Conservation (phyloP, 768 basidiomycete genomes). For the Russula abietina region DNA sequence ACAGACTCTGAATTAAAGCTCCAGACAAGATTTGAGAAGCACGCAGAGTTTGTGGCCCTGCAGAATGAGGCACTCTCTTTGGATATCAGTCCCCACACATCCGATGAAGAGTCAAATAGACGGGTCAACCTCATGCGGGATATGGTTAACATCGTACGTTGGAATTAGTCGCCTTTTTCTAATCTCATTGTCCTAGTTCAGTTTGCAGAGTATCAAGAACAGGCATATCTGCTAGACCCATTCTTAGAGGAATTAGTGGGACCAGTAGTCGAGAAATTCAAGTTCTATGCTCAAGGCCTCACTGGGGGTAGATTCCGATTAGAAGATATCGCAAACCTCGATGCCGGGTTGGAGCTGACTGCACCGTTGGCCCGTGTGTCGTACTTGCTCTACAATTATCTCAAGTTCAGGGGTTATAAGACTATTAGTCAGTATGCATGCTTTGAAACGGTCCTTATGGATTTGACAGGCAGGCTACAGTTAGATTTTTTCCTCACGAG, state of each 20-base stretch:
- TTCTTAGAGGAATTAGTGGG: slow-evolving; percentile 71
- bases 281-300: slow-evolving; percentile 42
- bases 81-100: slow-evolving; percentile 40
- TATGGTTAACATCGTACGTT: slow-evolving; percentile 14
- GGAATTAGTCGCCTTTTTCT: background rate
- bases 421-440: slow-evolving; percentile 61
- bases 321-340: slow-evolving; percentile 26
- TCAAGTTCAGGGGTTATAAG: slow-evolving; percentile 88
- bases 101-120: slow-evolving; percentile 16
- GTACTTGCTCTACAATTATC: slow-evolving; percentile 65
- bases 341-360: slow-evolving; percentile 29
- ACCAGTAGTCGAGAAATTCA: slow-evolving; percentile 65
- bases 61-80: slow-evolving; percentile 46
- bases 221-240: slow-evolving; percentile 88
- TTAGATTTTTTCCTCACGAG: slow-evolving; percentile 91
- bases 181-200: slow-evolving; percentile 31
- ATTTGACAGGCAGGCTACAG: slow-evolving; percentile 38
- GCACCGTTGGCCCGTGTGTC: slow-evolving; percentile 45
- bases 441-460: background rate
- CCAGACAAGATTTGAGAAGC: slow-evolving; percentile 52
- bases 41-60: slow-evolving; percentile 48
- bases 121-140: slow-evolving; percentile 9
- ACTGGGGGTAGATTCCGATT: slow-evolving; percentile 15
- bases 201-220: slow-evolving; percentile 90
- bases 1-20: slow-evolving; percentile 39